phyloP scores from a whole-genome alignment of 2,329 filamentous ascomycete species.

The Arachnopeziza araneosa region DNA sequence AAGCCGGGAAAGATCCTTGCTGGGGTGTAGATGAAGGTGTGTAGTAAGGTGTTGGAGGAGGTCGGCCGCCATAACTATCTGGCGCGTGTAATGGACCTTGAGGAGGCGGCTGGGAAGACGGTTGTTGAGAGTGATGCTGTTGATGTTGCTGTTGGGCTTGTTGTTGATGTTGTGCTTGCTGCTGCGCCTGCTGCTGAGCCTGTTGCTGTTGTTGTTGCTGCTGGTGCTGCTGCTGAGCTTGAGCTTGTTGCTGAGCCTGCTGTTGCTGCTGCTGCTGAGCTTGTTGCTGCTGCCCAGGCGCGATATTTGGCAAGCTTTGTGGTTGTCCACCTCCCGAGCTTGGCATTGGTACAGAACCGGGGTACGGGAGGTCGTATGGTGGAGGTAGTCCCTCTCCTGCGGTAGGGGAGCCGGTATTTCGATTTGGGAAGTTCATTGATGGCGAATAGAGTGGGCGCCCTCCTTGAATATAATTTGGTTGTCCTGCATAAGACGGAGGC shows the following conservation, averaged over 20 bases:
- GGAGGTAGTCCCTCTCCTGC: conserved; percentile 57
- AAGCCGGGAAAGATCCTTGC: conserved; percentile 41
- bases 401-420: conserved; percentile 54
- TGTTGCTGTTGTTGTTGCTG: conserved; percentile 16
- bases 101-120: conserved; percentile 42
- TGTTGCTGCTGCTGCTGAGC: conserved; percentile 8
- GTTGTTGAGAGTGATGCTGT: conserved; percentile 41
- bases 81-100: conserved; percentile 52
- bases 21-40: conserved; percentile 45
- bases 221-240: conserved; percentile 29
- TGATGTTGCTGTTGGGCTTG: conserved; percentile 30
- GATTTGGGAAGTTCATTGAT: conserved; percentile 45
- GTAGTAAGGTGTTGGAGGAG: conserved; percentile 56
- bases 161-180: conserved; percentile 27
- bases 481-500: conserved; percentile 25
- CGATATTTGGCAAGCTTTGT: conserved; percentile 34
- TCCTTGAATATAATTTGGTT: conserved; percentile 34
- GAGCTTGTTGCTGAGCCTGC: conserved; percentile 27
- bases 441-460: conserved; percentile 52
- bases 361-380: conserved; percentile 48
- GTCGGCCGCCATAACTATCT: conserved; percentile 49
- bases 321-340: conserved; percentile 42
- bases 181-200: conserved; percentile 28
- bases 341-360: conserved; percentile 51
- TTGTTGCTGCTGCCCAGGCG: conserved; percentile 27